A percentile compares a stretch with the other conserved stretches of the same genome.
Conservation (phyloP, 345 rosid species). For the Ricinus communis region DNA sequence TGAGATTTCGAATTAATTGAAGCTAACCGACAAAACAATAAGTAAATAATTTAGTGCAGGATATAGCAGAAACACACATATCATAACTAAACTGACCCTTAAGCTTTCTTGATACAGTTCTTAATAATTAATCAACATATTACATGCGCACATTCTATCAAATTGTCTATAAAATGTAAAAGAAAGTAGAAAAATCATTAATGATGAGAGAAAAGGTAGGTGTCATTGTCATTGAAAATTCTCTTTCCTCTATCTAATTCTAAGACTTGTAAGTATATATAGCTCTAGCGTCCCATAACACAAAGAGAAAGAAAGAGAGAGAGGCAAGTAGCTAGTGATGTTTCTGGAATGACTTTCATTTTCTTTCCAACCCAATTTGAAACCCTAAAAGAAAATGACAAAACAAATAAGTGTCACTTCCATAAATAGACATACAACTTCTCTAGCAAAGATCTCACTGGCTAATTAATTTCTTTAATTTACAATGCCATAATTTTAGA, state of each 20-base stretch:
- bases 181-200: not conserved
- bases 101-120: too few species aligned
- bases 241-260: constrained; percentile 1
- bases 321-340: constrained; percentile 21
- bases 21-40: too few species aligned
- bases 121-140: too few species aligned
- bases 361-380: constrained; percentile 12
- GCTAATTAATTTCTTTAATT: not conserved
- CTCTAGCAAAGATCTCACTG: not conserved
- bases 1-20: too few species aligned
- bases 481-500: too few species aligned
- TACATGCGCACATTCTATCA: too few species aligned
- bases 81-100: too few species aligned
- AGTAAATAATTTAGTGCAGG: too few species aligned
- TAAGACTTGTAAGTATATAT: not conserved
- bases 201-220: not conserved
- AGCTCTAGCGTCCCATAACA: too few species aligned
- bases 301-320: constrained; percentile 17
- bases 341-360: constrained; percentile 21
- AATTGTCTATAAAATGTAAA: not conserved
- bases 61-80: too few species aligned
- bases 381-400: constrained; percentile 20
- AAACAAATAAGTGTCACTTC: constrained; percentile 14
- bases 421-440: not conserved
- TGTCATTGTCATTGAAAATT: constrained; percentile 46